phyloP scores from a whole-genome alignment of 306 rosid genomes.

The Glycine latifolia region DNA sequence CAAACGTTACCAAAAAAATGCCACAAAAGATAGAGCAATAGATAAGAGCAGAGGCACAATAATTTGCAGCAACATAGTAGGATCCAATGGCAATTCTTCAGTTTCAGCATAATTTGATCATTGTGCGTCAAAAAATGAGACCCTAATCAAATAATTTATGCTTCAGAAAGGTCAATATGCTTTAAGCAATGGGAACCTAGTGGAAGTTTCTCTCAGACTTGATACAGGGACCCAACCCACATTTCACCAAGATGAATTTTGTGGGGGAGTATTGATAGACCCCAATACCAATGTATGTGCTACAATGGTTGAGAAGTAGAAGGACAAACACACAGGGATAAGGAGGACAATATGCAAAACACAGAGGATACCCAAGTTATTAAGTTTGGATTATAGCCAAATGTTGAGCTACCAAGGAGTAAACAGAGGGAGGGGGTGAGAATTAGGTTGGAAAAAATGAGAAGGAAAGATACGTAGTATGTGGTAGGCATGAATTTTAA shows the following conservation, averaged over 20 bases:
- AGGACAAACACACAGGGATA: not conserved
- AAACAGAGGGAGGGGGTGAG: not conserved
- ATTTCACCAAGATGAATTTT: not conserved
- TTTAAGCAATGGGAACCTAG: not conserved
- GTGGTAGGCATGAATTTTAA: not conserved
- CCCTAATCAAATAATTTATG: not conserved
- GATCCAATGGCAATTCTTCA: not conserved
- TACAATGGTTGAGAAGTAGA: not conserved
- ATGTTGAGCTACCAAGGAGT: not conserved
- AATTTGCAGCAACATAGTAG: not conserved
- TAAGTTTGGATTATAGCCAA: not conserved
- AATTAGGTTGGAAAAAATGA: not conserved
- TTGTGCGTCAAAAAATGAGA: not conserved
- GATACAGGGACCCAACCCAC: not conserved
- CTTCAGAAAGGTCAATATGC: not conserved
- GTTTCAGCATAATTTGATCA: slow-evolving; percentile 8
- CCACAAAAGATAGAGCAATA: not conserved
- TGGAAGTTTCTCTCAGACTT: slow-evolving; percentile 5
- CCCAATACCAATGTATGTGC: not conserved
- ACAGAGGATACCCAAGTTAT: not conserved
- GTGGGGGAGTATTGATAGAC: not conserved
- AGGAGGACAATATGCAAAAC: not conserved
- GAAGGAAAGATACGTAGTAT: not conserved
- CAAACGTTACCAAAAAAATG: not conserved
- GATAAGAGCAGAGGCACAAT: not conserved